A percentile compares a stretch with the other conserved stretches of the same genome.
phyloP scores from a whole-genome alignment of 257 asterid species.

The Hygrophila difformis region DNA sequence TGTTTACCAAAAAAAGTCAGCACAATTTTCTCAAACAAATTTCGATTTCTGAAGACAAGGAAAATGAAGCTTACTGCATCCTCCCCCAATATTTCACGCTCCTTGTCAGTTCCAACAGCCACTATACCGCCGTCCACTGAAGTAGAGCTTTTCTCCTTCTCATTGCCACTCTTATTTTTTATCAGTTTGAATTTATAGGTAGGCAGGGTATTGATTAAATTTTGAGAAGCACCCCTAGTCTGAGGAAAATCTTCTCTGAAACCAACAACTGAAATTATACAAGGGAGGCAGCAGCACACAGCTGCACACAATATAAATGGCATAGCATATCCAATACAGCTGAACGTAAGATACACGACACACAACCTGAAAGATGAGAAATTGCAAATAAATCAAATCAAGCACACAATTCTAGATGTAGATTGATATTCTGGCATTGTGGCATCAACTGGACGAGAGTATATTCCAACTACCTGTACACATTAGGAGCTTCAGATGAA shows the following conservation, averaged over 20 bases:
- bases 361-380: conserved; percentile 43
- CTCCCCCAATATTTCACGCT: conserved; percentile 61
- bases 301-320: conserved; percentile 68
- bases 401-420: conserved; percentile 3
- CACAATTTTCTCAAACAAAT: background rate
- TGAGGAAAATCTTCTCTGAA: conserved; percentile 56
- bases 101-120: conserved; percentile 74
- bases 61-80: conserved; percentile 50
- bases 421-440: background rate
- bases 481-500: conserved; percentile 64
- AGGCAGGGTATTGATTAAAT: conserved; percentile 60
- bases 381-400: background rate
- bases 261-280: conserved; percentile 61
- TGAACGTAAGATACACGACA: conserved; percentile 60
- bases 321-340: conserved; percentile 79
- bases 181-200: conserved; percentile 57
- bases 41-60: background rate
- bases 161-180: conserved; percentile 31
- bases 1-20: background rate
- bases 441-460: background rate
- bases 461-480: conserved; percentile 52
- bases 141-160: conserved; percentile 26
- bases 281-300: conserved; percentile 80
- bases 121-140: conserved; percentile 52
- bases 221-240: conserved; percentile 65